Evolutionary conservation across 352 stramenopile genomes (phyloP).

Genomic region (Phytophthora hybrid): DNA sequence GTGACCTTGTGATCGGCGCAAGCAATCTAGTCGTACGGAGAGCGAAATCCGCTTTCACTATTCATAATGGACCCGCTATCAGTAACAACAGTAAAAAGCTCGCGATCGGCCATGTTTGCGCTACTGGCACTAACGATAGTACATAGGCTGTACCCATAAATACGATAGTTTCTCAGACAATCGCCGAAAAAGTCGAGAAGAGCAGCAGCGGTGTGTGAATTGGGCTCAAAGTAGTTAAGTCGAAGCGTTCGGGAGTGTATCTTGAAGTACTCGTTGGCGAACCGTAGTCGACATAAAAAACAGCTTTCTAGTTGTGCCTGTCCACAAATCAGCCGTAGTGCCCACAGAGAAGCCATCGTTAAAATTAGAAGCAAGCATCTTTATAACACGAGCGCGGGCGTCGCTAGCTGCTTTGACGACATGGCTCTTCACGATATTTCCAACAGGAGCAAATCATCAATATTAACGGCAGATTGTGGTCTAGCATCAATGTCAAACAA

Average conservation of each 20-base stretch:
- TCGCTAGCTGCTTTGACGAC: no score
- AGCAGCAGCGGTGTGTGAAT: no score
- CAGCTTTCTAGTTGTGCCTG: neutral
- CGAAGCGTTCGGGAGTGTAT: neutral
- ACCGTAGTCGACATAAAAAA: neutral
- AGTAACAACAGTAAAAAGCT: neutral
- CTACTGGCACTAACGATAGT: no score
- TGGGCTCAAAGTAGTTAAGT: neutral
- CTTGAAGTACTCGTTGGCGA: neutral
- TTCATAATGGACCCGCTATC: neutral
- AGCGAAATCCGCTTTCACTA: neutral
- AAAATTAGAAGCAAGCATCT: no score
- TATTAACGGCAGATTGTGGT: no score
- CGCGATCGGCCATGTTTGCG: no score
- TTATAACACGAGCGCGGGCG: no score
- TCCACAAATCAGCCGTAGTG: neutral
- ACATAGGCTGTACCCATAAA: neutral
- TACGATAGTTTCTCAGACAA: neutral
- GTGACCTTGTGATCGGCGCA: neutral
- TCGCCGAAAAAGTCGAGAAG: neutral
- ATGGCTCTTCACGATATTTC: no score
- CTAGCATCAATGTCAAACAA: no score
- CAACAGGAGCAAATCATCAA: no score
- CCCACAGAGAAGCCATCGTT: no score
- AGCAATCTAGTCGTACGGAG: neutral